phyloP scores from a whole-genome alignment of 2,329 filamentous ascomycete genomes.

The Dendrostoma leiphaemia region DNA sequence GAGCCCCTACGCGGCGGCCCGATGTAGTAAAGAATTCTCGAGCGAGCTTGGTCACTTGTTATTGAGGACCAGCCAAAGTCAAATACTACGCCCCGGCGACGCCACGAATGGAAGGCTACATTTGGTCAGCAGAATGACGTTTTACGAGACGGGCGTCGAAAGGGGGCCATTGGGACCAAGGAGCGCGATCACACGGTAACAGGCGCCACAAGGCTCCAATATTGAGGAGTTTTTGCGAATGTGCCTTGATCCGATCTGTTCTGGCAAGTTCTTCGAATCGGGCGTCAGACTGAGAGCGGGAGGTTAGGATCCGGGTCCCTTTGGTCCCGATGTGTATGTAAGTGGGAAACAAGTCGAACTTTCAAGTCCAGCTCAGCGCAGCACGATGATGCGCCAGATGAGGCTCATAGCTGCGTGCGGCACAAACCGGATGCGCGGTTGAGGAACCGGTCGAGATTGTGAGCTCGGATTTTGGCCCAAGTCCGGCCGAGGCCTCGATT shows the following conservation, averaged over 20 bases:
- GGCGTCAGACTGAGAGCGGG: neutral
- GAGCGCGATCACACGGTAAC: neutral
- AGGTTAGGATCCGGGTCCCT: neutral
- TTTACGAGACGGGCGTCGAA: neutral
- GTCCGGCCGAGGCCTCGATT: neutral
- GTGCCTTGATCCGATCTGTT: neutral
- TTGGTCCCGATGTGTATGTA: constrained; percentile 3
- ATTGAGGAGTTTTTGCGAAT: neutral
- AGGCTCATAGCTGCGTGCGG: neutral
- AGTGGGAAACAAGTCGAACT: neutral
- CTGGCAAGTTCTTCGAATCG: neutral
- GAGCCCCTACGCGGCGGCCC: neutral
- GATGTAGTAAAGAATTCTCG: neutral
- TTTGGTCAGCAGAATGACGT: no score
- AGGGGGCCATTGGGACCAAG: neutral
- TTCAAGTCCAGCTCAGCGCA: neutral
- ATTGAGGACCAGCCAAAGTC: neutral
- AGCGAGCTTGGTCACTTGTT: neutral
- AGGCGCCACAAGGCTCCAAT: neutral
- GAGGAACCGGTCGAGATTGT: neutral
- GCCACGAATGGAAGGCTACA: no score
- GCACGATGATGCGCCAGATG: neutral
- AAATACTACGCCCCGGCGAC: no score
- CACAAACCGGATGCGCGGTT: neutral
- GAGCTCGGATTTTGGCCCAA: neutral